phyloP scores from a whole-genome alignment of 2,329 filamentous ascomycete species.

The Pseudogymnoascus sp. region DNA sequence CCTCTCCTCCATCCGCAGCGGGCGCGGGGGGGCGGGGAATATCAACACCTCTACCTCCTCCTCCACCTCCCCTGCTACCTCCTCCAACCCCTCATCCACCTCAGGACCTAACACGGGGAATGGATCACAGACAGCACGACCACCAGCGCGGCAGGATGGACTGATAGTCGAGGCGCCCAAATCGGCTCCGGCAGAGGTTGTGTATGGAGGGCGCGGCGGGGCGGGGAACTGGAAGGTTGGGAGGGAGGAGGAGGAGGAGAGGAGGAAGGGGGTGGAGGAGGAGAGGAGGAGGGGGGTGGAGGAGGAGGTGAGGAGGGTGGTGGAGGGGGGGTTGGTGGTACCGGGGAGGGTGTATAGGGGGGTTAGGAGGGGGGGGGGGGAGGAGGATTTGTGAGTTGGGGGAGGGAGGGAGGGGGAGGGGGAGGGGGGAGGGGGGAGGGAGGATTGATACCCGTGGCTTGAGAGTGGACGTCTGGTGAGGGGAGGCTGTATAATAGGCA shows the following conservation, averaged over 20 bases:
- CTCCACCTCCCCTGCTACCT: no score
- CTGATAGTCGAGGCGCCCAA: background rate
- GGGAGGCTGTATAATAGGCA: background rate
- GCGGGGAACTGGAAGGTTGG: no score
- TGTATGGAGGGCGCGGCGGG: conserved; percentile 42
- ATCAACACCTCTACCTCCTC: background rate
- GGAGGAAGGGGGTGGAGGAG: conserved; percentile 24
- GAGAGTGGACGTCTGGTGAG: background rate
- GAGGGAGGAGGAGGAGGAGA: conserved; percentile 21
- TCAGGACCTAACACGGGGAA: no score
- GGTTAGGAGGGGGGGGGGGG: conserved; percentile 10
- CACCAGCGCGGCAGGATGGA: background rate
- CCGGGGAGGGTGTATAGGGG: conserved; percentile 37
- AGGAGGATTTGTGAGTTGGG: background rate
- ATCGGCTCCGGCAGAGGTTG: background rate
- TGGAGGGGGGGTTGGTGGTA: conserved; percentile 39
- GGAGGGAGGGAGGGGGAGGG: background rate
- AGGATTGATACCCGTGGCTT: background rate
- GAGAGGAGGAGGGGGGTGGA: conserved; percentile 38
- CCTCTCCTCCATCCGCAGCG: background rate
- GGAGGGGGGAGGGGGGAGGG: no score
- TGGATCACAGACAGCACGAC: no score
- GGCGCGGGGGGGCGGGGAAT: background rate
- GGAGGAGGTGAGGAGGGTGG: conserved; percentile 35
- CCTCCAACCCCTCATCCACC: no score